phyloP scores from a whole-genome alignment of 2,329 filamentous ascomycete genomes.

The Verticillium dahliae region DNA sequence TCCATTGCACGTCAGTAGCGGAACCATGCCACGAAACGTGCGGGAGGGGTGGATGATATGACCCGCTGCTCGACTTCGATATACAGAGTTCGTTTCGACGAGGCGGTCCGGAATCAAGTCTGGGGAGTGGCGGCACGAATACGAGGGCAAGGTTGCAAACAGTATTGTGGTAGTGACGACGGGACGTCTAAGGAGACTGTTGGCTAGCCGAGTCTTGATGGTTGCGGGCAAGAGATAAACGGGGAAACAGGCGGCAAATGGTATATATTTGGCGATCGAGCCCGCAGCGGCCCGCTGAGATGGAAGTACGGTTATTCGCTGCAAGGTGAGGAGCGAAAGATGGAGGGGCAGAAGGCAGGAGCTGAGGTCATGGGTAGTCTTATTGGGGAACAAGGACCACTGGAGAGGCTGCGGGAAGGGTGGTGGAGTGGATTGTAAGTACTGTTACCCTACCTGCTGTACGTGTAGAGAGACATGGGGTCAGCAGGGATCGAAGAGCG shows the following conservation, averaged over 20 bases:
- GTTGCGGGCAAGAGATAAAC: not conserved
- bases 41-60: not conserved
- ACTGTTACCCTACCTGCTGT: not conserved
- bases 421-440: not conserved
- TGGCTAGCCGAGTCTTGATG: not conserved
- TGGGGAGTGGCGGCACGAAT: not conserved
- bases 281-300: not conserved
- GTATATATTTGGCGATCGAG: not conserved
- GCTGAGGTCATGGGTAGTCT: not conserved
- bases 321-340: not conserved
- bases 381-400: not conserved
- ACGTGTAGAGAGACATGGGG: not conserved
- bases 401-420: not conserved
- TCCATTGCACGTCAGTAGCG: constrained; percentile 42
- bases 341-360: not conserved
- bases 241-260: not conserved
- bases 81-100: not conserved
- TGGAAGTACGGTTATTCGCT: not conserved
- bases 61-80: not conserved
- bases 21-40: constrained; percentile 27
- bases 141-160: too few species aligned
- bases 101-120: not conserved
- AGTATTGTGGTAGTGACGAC: not conserved
- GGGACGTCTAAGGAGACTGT: not conserved
- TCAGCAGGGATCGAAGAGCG: not conserved